Evolutionary conservation across 768 basidiomycete genomes (phyloP).

Genomic region (Crepidotus variabilis): DNA sequence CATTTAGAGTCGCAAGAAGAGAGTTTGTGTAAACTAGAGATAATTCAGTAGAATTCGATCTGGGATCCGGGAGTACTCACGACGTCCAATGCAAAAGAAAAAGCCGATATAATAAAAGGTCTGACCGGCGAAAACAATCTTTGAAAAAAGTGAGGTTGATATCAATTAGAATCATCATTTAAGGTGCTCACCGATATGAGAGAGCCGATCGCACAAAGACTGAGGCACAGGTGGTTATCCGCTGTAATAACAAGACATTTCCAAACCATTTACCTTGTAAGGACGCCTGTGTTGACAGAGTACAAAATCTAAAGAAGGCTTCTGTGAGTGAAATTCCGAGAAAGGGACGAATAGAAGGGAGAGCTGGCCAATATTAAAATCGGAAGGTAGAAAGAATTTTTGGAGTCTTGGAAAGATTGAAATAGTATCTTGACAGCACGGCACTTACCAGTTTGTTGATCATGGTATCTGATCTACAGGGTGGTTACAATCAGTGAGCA

Average conservation of each 20-base stretch:
- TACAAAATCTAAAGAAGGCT: slow-evolving; percentile 32
- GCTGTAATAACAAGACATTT: neutral
- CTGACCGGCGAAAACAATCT: slow-evolving; percentile 44
- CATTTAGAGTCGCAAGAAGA: slow-evolving; percentile 58
- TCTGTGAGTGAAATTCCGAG: too few species aligned
- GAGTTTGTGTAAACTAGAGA: slow-evolving; percentile 55
- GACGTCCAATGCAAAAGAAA: slow-evolving; percentile 55
- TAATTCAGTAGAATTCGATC: neutral
- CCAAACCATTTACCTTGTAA: slow-evolving; percentile 28
- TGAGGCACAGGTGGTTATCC: slow-evolving; percentile 14
- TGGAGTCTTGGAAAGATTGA: neutral
- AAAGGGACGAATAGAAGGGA: too few species aligned
- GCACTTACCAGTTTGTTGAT: slow-evolving; percentile 37
- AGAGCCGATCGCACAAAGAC: slow-evolving; percentile 52
- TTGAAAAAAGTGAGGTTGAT: neutral
- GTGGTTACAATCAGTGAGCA: slow-evolving; percentile 5
- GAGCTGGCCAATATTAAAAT: neutral
- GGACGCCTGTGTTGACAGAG: slow-evolving; percentile 37
- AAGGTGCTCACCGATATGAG: slow-evolving; percentile 42
- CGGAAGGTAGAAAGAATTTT: neutral
- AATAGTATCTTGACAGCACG: neutral
- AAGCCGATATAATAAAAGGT: slow-evolving; percentile 58
- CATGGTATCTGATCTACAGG: slow-evolving; percentile 38
- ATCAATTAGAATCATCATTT: neutral
- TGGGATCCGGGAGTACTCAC: slow-evolving; percentile 31